phyloP scores from a whole-genome alignment of 1,139 yeast genomes.

The Scheffersomyces lignicola region DNA sequence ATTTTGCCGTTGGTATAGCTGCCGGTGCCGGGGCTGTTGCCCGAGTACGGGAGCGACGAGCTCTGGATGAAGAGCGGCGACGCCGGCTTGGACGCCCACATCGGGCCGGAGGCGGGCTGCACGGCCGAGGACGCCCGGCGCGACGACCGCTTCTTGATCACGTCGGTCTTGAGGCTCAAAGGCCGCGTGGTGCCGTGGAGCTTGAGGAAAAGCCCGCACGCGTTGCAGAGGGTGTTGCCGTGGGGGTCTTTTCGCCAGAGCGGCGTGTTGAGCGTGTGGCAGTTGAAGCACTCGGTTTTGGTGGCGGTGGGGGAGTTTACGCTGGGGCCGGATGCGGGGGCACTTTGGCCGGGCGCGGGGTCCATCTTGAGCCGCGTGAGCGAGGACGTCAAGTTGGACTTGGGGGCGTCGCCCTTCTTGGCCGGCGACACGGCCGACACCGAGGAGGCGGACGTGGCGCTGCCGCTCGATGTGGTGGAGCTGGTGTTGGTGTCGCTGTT shows the following conservation, averaged over 20 bases:
- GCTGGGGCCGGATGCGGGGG: conserved; percentile 1
- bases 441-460: conserved; percentile 1
- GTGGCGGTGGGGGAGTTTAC: conserved; percentile 5
- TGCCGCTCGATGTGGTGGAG: not conserved
- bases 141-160: conserved; percentile 53
- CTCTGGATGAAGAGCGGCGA: too few relatives aligned
- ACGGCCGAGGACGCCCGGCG: conserved; percentile 23
- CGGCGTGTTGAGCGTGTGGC: conserved; percentile 58
- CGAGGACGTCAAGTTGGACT: conserved; percentile 37
- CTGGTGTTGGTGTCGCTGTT: conserved; percentile 8
- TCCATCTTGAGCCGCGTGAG: conserved; percentile 18
- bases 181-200: conserved; percentile 62
- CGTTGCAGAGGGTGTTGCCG: conserved; percentile 60
- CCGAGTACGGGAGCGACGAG: too few relatives aligned
- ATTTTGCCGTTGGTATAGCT: conserved; percentile 7
- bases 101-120: conserved; percentile 3
- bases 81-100: too few relatives aligned
- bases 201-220: conserved; percentile 58
- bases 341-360: conserved; percentile 2
- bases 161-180: conserved; percentile 55
- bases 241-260: conserved; percentile 58
- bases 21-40: too few relatives aligned
- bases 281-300: conserved; percentile 30
- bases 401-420: conserved; percentile 13
- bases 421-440: not conserved